phyloP scores from a whole-genome alignment of 148 eudicot species.

The Vaccinium vitisidaea region DNA sequence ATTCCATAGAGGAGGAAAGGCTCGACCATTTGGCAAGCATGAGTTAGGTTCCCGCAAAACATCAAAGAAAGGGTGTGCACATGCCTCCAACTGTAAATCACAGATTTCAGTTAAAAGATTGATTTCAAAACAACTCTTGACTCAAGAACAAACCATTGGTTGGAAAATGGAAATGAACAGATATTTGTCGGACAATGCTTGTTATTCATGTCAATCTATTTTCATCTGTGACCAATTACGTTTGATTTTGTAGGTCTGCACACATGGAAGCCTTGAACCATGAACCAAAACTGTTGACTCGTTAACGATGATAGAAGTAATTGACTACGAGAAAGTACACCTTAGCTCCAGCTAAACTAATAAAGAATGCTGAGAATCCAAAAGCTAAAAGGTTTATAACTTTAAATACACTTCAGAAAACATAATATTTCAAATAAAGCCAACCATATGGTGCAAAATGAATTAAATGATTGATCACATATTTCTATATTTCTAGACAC shows the following conservation, averaged over 20 bases:
- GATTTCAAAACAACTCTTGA: not conserved
- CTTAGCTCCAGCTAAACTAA: not conserved
- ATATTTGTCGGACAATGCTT: not conserved
- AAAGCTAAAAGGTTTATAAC: not conserved
- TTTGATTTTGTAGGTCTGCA: not conserved
- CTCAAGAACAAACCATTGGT: not conserved
- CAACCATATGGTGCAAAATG: not conserved
- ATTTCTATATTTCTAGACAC: not conserved
- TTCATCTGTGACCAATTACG: not conserved
- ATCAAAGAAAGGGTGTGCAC: constrained; percentile 93
- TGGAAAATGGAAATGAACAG: not conserved
- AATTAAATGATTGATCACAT: not conserved
- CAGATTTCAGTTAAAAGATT: not conserved
- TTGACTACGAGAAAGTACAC: not conserved
- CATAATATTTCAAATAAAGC: not conserved
- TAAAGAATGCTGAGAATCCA: not conserved
- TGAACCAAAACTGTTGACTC: not conserved
- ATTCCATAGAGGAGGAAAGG: constrained; percentile 78
- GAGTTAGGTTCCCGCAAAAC: constrained; percentile 73
- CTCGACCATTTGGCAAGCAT: constrained; percentile 71
- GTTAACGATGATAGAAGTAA: not conserved
- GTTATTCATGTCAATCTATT: not conserved
- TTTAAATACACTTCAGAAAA: not conserved
- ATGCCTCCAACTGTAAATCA: constrained; percentile 83
- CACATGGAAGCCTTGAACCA: not conserved